Evolutionary conservation across 352 stramenopile species (phyloP).

Genomic region (Phytophthora colocasiae): DNA sequence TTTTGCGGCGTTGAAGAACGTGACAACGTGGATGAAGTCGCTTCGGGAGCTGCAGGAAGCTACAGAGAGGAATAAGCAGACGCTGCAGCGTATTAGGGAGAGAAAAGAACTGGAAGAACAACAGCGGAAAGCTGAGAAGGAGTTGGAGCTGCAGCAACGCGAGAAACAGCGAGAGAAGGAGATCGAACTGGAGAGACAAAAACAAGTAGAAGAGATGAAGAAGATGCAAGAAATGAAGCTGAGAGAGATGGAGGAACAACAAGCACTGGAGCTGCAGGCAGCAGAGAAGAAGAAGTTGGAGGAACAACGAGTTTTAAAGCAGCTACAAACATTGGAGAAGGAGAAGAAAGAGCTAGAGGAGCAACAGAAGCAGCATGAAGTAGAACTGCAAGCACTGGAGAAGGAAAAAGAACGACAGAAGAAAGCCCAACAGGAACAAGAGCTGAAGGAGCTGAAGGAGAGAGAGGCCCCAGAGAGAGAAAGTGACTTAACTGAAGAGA

Average conservation of each 20-base stretch:
- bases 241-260: constrained; percentile 6
- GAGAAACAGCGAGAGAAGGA: neutral
- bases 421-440: neutral
- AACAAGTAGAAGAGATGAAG: constrained; percentile 11
- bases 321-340: neutral
- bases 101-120: constrained; percentile 1
- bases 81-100: constrained; percentile 9
- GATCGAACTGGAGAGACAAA: constrained; percentile 14
- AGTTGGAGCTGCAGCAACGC: constrained; percentile 11
- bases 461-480: neutral
- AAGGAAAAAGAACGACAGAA: constrained; percentile 3
- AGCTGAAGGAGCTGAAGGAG: neutral
- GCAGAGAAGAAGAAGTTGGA: neutral
- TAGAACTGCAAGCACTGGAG: neutral
- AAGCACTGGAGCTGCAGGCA: neutral
- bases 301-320: neutral
- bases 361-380: neutral
- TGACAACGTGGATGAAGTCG: constrained; percentile 28
- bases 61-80: constrained; percentile 29
- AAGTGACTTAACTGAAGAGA: neutral
- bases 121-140: neutral
- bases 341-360: constrained; percentile 1
- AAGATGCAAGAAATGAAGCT: constrained; percentile 9
- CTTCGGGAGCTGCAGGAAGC: constrained; percentile 20
- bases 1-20: constrained; percentile 16